Conservation (phyloP, 192 early-diverging fungal species). For the Kappamyces sp. region DNA sequence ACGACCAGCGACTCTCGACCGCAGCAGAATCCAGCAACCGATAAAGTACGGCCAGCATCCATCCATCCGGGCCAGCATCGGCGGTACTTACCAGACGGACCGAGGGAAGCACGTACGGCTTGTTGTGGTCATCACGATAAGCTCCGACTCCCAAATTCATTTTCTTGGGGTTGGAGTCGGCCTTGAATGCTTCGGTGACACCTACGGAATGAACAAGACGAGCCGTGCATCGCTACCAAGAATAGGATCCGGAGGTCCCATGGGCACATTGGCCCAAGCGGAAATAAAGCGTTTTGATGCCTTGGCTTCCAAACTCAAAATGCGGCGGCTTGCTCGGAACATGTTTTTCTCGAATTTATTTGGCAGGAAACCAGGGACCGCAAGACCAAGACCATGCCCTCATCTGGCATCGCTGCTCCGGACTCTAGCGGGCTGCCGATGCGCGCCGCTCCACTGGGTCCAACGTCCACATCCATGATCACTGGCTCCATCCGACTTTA, state of each 20-base stretch:
- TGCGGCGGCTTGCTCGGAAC: too few relatives aligned
- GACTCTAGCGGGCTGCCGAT: too few relatives aligned
- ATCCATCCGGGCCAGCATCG: not conserved
- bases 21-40: not conserved
- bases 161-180: conserved; percentile 82
- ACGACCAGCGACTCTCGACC: not conserved
- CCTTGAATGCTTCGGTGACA: conserved; percentile 93
- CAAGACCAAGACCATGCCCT: too few relatives aligned
- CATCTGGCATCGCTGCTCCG: too few relatives aligned
- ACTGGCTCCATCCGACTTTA: too few relatives aligned
- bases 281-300: conserved; percentile 8
- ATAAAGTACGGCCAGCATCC: not conserved
- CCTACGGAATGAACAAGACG: conserved; percentile 6
- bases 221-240: conserved; percentile 10
- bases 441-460: too few relatives aligned
- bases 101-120: conserved; percentile 85
- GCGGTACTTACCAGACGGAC: conserved; percentile 68
- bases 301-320: too few relatives aligned
- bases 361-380: too few relatives aligned
- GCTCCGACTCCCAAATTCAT: conserved; percentile 99
- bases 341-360: too few relatives aligned
- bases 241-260: conserved; percentile 53
- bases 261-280: conserved; percentile 26
- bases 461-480: too few relatives aligned
- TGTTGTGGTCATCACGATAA: conserved; percentile 83